Base-by-base conservation (phyloP, 495 filamentous ascomycete species). In the Xanthoparmelia taractica region DNA sequence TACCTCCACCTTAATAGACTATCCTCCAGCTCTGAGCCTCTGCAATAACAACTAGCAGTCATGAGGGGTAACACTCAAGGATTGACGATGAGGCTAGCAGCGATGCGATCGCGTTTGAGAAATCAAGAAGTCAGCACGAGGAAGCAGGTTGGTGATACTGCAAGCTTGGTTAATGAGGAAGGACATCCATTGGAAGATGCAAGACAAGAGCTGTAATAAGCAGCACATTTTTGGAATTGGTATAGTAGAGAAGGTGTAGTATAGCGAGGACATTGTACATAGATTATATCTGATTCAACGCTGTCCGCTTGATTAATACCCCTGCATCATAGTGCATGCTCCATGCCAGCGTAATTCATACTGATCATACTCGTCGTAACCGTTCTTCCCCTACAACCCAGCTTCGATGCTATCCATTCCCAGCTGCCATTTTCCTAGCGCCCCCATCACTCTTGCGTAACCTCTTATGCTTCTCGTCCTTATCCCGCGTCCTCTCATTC, bases 31-130 rank as follows among this genome's bases (percentile, higher is more conserved):
- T 96, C 92, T 23, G 94, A 98, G 73, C 94, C 94, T 61, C 80
- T 98, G 41, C 93, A 97, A 89, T 98, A 92, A 88, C 87, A 95
- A 95, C 82, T 82, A 93, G 87, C 90, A 83, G 90, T 92, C 90
- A 92, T 87, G 89, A 93, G 90, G 84, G 89, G 85, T 76, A 81
- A 76, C 68, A 78, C 89, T 80, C 90, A 84, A 90, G 90, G 90
- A 94, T 89, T 94, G 90, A 87, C 90, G 82, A 79, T 84, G 67
- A 83, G 85, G 70, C 68, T 86, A 84, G 73, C 79, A 78, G 74
- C 83, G 47, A 75, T 78, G 67, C 74, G 77, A 61, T 73, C 74
- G 47, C 75, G 79, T 54, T 72, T 83, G 67, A 76, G 76, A 64
- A 77, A 82, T 59, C 70, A 76, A 20, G 91, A 96, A 74, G 79